phyloP scores from a whole-genome alignment of 768 basidiomycete species.

The Boletus coccyginus region DNA sequence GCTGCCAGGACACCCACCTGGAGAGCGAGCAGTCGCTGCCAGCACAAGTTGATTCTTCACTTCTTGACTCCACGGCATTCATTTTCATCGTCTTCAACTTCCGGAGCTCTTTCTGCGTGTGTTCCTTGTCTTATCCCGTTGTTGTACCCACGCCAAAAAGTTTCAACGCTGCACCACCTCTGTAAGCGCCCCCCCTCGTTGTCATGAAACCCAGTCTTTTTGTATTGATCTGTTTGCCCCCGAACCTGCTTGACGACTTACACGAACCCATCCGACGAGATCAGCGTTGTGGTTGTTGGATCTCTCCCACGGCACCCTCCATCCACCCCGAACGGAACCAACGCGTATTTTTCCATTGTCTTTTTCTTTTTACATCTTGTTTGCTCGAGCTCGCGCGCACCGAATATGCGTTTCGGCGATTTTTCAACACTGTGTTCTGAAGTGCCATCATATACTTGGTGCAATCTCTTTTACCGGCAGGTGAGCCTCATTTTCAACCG shows the following conservation, averaged over 20 bases:
- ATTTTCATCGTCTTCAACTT: background rate
- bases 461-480: conserved; percentile 93
- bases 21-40: background rate
- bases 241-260: conserved; percentile 29
- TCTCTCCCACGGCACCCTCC: conserved; percentile 14
- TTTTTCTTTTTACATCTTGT: background rate
- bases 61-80: background rate
- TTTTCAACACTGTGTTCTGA: conserved; percentile 65
- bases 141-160: background rate
- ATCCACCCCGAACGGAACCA: background rate
- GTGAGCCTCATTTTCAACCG: conserved; percentile 37
- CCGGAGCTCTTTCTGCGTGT: background rate
- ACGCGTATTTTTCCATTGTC: conserved; percentile 1
- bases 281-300: conserved; percentile 12
- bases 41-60: background rate
- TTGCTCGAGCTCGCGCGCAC: background rate
- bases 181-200: conserved; percentile 21
- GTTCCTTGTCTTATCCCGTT: background rate
- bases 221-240: conserved; percentile 34
- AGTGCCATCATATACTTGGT: conserved; percentile 84
- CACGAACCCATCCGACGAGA: conserved; percentile 20
- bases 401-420: conserved; percentile 65
- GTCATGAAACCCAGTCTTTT: conserved; percentile 16
- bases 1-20: background rate
- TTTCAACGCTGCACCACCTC: background rate